Evolutionary conservation across 2,329 filamentous ascomycete species (phyloP).

Genomic region (Cladobotryum mycophilum): DNA sequence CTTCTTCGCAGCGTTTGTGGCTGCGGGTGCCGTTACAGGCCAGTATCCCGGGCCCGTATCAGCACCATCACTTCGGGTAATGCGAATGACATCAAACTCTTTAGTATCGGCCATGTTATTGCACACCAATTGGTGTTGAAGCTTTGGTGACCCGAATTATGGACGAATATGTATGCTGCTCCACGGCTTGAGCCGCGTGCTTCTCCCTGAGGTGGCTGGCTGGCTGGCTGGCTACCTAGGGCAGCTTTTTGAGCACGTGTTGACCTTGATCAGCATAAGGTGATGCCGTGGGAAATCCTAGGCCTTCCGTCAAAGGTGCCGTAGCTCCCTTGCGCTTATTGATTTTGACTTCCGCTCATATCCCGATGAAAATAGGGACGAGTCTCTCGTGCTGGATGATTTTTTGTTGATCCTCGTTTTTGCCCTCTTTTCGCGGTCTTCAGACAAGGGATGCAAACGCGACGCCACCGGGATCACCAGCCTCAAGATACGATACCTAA

Average conservation of each 20-base stretch:
- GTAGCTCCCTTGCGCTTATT: background rate
- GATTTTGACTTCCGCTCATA: background rate
- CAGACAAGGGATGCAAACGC: too few species aligned
- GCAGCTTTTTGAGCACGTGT: background rate
- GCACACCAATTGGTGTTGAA: background rate
- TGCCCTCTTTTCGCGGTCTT: background rate
- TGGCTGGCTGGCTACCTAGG: too few species aligned
- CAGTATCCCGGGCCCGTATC: constrained; percentile 41
- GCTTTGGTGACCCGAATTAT: background rate
- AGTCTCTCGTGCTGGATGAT: background rate
- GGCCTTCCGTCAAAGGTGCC: background rate
- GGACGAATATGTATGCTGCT: too few species aligned
- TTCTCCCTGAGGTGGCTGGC: too few species aligned
- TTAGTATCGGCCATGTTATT: constrained; percentile 28
- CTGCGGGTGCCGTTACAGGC: constrained; percentile 26
- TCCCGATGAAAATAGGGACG: too few species aligned
- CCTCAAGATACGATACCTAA: background rate
- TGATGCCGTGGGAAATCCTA: background rate
- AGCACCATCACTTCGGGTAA: constrained; percentile 41
- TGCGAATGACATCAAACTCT: constrained; percentile 36
- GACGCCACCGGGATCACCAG: background rate
- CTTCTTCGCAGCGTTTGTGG: constrained; percentile 28
- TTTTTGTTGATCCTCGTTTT: background rate
- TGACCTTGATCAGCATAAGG: background rate
- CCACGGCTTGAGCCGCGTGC: too few species aligned